These are phyloP conservation scores for Ophiostoma australiae DNA, from an alignment of 2,329 filamentous ascomycete genomes.

Conservation along the genomic window DNA sequence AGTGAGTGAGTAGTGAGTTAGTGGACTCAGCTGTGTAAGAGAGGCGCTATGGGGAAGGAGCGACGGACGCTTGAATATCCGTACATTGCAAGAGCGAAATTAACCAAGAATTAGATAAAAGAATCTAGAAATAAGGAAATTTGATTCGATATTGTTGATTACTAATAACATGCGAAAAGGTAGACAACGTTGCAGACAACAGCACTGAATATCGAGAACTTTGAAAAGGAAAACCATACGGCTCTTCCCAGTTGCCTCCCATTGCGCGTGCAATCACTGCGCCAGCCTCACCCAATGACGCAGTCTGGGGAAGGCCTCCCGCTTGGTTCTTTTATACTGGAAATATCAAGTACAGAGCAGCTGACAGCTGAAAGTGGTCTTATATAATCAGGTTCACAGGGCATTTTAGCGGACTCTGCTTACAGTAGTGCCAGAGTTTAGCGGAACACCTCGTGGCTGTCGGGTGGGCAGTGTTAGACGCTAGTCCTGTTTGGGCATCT, in stretches of 20 bases:
- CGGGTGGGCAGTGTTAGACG: neutral
- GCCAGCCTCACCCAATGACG: slow-evolving; percentile 10
- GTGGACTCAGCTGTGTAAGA: neutral
- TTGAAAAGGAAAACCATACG: neutral
- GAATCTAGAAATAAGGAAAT: too few relatives aligned
- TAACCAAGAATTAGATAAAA: too few relatives aligned
- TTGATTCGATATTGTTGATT: neutral
- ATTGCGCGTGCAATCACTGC: slow-evolving; percentile 2
- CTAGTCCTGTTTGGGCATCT: neutral
- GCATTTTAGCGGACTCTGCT: neutral
- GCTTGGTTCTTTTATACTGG: too few relatives aligned
- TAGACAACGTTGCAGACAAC: neutral
- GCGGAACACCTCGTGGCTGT: neutral
- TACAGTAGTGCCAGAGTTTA: neutral
- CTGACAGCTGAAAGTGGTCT: neutral
- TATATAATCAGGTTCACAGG: neutral
- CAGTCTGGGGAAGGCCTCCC: slow-evolving; percentile 15
- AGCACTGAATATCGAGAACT: neutral
- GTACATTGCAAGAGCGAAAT: neutral
- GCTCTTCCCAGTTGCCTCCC: neutral
- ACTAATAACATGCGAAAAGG: neutral
- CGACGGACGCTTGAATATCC: neutral
- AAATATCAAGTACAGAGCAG: neutral
- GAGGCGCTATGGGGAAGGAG: slow-evolving; percentile 7
- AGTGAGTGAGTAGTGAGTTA: too few relatives aligned